Evolutionary conservation across 2,329 filamentous ascomycete genomes (phyloP), one percentile per base, ranked within the genome.

Genomic region (Monosporascus sp.): DNA sequence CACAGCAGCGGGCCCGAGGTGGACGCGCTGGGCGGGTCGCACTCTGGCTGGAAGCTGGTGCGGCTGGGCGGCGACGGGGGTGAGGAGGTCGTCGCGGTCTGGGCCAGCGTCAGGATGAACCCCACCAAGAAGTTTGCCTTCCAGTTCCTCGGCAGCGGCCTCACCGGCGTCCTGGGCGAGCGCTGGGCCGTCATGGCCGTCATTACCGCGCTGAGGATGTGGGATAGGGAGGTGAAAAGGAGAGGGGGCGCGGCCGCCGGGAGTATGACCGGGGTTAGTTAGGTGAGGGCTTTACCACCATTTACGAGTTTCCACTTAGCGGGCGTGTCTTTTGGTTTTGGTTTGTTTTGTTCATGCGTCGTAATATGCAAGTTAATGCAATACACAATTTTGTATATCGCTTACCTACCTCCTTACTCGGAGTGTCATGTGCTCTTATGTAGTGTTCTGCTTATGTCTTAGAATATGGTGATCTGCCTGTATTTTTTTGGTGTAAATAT

Each of bases 181-280:
- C 61, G 71, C 20, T 77, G 72, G 71, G 68, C 70, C 1, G 58
- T 75, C 17, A 75, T 75, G 72, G 70, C 74, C 1, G 72, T 74
- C 8, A 62, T 67, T 6, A 70, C 73, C 48, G 70, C 65, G 31
- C 55, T 74, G 50, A 62, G 61, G 16, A 66, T 71, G 17, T 73
- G 62, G 60, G 59, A 65, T 6, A 19, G 47, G 3, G 59, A 64
- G 55, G 35, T 50, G 35, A 55, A 49, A 26, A 26, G 37, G 37
- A 16, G 43, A 1, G 20, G 43, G 20, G 17, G 11, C 11, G 22
- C 9, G 11, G 43, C 43, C 17, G 19, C 7, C 41, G 17, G n/a
- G 41, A 24, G 20, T 46, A 24, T 16, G 11, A 24, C 20, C 14
- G 24, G 24, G 9, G 3, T 31, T 11, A 11, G 27, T 31, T 31